phyloP scores from a whole-genome alignment of 371 early-diverging fungal genomes.

The Apophysomyces trapeziformis region DNA sequence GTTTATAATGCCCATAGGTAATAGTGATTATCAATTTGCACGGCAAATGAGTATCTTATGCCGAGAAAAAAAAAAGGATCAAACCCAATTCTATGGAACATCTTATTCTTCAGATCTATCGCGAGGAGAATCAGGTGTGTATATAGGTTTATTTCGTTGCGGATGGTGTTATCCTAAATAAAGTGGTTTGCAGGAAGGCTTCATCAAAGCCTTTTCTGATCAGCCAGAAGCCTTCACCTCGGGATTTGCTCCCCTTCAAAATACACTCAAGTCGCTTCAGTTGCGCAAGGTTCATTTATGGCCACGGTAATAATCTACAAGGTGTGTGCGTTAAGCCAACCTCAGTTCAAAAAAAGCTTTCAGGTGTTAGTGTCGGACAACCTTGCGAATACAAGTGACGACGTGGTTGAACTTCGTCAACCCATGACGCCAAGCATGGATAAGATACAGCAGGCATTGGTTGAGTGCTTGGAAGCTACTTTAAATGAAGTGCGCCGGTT shows the following conservation, averaged over 20 bases:
- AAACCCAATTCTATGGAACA: conserved; percentile 84
- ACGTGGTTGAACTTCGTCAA: conserved; percentile 83
- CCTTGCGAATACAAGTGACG: conserved; percentile 55
- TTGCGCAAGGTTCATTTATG: conserved; percentile 85
- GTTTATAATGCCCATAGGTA: conserved; percentile 88
- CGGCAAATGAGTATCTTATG: background rate
- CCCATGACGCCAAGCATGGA: conserved; percentile 83
- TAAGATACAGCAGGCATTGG: conserved; percentile 80
- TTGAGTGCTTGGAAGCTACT: conserved; percentile 86
- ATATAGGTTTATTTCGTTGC: background rate
- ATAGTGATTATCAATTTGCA: too few species aligned
- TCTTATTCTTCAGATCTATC: conserved; percentile 82
- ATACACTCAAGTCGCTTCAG: conserved; percentile 78
- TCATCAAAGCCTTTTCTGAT: conserved; percentile 96
- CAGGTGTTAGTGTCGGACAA: conserved; percentile 71
- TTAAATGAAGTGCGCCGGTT: conserved; percentile 76
- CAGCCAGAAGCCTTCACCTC: conserved; percentile 74
- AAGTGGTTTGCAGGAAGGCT: conserved; percentile 62
- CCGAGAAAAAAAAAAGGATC: conserved; percentile 50
- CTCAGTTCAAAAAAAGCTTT: conserved; percentile 51
- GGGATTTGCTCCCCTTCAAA: conserved; percentile 88
- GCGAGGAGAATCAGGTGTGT: conserved; percentile 74
- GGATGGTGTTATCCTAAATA: background rate
- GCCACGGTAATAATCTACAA: conserved; percentile 67
- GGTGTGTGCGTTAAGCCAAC: background rate